A percentile compares a stretch with the other conserved stretches of the same genome.
Conservation (phyloP, 306 rosid species). For the Vigna mungo region DNA sequence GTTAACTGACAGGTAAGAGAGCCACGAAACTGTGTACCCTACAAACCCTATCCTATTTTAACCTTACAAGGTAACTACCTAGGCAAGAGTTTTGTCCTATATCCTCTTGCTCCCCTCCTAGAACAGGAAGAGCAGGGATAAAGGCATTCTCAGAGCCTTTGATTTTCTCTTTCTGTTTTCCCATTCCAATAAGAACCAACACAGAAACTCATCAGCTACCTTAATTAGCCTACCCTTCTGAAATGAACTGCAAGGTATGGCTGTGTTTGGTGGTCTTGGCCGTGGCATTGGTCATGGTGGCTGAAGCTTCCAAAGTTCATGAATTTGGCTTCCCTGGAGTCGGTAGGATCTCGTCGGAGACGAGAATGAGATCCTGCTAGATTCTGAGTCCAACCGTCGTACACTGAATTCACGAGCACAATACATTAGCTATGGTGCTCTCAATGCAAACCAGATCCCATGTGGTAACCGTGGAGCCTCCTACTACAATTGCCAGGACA, state of each 20-base stretch:
- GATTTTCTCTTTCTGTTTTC: background rate
- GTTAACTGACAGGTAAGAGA: slow-evolving; percentile 33
- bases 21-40: background rate
- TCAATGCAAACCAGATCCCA: slow-evolving; percentile 40
- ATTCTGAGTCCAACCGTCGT: slow-evolving; percentile 46
- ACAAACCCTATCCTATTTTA: slow-evolving; percentile 11
- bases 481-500: slow-evolving; percentile 53
- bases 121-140: slow-evolving; percentile 44
- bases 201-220: background rate
- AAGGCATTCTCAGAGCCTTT: background rate
- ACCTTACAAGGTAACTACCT: slow-evolving; percentile 32
- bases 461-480: slow-evolving; percentile 56
- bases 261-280: slow-evolving; percentile 45
- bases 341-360: slow-evolving; percentile 41
- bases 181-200: background rate
- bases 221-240: background rate
- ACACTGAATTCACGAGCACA: background rate
- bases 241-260: slow-evolving; percentile 51
- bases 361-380: slow-evolving; percentile 55
- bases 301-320: slow-evolving; percentile 41
- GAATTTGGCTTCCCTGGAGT: background rate
- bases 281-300: slow-evolving; percentile 43
- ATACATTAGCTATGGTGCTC: slow-evolving; percentile 52
- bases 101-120: slow-evolving; percentile 37
- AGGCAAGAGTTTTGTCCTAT: background rate